Evolutionary conservation across 345 rosid genomes (phyloP).

Genomic region (Odontarrhena argentea): DNA sequence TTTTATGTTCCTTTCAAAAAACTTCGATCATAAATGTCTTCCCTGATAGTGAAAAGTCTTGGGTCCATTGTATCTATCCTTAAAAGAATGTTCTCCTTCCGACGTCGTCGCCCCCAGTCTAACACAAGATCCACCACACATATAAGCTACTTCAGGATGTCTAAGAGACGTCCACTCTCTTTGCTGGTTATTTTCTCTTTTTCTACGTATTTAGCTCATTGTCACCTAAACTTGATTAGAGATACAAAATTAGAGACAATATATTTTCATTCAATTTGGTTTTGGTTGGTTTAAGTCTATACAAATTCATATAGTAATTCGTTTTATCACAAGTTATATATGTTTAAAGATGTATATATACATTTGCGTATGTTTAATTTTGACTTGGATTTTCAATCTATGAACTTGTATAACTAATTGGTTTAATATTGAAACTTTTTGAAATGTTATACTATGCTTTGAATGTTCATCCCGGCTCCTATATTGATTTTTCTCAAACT

Average conservation of each 20-base stretch:
- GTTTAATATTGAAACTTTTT: not conserved
- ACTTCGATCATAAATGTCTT: slow-evolving; percentile 28
- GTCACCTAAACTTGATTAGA: not conserved
- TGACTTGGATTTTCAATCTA: not conserved
- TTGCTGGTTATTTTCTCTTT: slow-evolving; percentile 65
- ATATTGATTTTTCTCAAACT: too few relatives aligned
- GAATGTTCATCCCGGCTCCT: too few relatives aligned
- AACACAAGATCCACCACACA: slow-evolving; percentile 30
- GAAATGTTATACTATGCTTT: too few relatives aligned
- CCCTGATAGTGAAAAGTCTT: slow-evolving; percentile 32
- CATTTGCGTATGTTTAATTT: not conserved
- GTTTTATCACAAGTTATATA: too few relatives aligned
- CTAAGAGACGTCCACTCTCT: slow-evolving; percentile 76
- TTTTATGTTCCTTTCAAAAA: not conserved
- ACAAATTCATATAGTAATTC: too few relatives aligned
- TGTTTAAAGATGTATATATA: too few relatives aligned
- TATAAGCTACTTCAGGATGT: slow-evolving; percentile 55
- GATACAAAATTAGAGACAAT: too few relatives aligned
- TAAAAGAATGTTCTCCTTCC: slow-evolving; percentile 31
- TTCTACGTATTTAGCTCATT: not conserved
- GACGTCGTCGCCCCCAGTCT: slow-evolving; percentile 10
- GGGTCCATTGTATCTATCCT: slow-evolving; percentile 34
- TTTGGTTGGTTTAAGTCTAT: too few relatives aligned
- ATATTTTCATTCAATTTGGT: too few relatives aligned
- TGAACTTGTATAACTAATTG: slow-evolving; percentile 3